Evolutionary conservation across 75 land plant species (phyloP).

Genomic region (Selaginella moellendorffii): DNA sequence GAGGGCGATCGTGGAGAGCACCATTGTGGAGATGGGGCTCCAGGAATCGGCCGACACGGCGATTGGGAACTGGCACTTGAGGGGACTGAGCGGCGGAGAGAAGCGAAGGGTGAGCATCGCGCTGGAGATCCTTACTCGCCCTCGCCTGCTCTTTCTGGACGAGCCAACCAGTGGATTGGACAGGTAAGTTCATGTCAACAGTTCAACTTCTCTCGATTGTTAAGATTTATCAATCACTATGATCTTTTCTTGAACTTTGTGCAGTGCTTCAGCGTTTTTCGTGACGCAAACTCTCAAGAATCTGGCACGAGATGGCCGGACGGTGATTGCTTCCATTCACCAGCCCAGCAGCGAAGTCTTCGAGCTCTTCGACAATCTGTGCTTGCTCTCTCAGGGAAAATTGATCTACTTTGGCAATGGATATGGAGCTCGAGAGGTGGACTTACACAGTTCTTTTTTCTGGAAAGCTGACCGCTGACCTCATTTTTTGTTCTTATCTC

Average conservation of each 20-base stretch:
- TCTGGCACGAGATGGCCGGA: conserved; percentile 58
- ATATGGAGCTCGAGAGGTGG: conserved; percentile 30
- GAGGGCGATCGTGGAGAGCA: neutral
- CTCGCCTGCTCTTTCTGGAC: neutral
- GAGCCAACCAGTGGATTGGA: neutral
- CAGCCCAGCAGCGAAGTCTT: conserved; percentile 88
- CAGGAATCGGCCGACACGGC: neutral
- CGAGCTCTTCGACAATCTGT: conserved; percentile 59
- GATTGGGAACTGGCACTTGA: neutral
- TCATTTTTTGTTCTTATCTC: neutral
- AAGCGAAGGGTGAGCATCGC: neutral
- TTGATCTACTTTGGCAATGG: conserved; percentile 66
- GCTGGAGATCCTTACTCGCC: neutral
- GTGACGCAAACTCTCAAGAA: conserved; percentile 56
- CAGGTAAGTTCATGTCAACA: neutral
- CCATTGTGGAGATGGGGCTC: neutral
- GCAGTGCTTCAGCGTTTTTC: conserved; percentile 77
- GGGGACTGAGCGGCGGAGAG: neutral
- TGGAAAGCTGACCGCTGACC: neutral
- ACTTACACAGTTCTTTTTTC: neutral
- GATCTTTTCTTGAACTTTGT: neutral
- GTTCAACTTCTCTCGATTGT: too few species aligned
- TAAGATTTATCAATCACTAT: too few species aligned
- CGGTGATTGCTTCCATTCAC: conserved; percentile 74
- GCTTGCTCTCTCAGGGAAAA: conserved; percentile 64